Evolutionary conservation across 495 filamentous ascomycete genomes (phyloP).

Genomic region (Usnea hakonensis): DNA sequence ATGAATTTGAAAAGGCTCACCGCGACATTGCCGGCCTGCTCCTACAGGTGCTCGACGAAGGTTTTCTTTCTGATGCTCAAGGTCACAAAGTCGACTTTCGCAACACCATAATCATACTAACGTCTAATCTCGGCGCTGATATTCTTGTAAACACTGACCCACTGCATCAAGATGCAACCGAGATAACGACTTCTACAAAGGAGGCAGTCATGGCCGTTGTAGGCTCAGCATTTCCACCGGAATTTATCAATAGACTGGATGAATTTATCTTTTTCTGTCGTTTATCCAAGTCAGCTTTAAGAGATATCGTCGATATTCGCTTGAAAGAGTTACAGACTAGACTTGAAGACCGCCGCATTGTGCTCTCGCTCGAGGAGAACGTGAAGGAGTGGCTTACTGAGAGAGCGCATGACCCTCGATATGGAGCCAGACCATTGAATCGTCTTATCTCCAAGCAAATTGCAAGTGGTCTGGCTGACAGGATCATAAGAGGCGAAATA

Average conservation of each 20-base stretch:
- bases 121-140: conserved; percentile 70
- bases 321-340: conserved; percentile 74
- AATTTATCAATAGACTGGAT: conserved; percentile 94
- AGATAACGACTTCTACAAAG: conserved; percentile 61
- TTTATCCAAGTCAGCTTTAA: conserved; percentile 65
- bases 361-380: conserved; percentile 57
- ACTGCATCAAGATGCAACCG: conserved; percentile 38
- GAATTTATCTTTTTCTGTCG: conserved; percentile 94
- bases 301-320: conserved; percentile 91
- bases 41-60: conserved; percentile 92
- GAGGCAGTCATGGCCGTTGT: conserved; percentile 87
- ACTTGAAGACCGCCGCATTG: conserved; percentile 82
- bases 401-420: conserved; percentile 81
- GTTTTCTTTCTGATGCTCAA: conserved; percentile 89
- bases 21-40: conserved; percentile 91
- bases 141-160: conserved; percentile 42
- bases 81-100: conserved; percentile 95
- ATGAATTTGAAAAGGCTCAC: conserved; percentile 97
- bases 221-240: conserved; percentile 66
- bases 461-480: conserved; percentile 79
- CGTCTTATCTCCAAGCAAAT: conserved; percentile 82
- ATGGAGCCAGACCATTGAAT: conserved; percentile 90
- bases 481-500: conserved; percentile 81
- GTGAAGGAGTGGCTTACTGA: conserved; percentile 82
- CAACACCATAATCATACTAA: conserved; percentile 92